Base-by-base conservation (phyloP, 208 protist genomes). In the Leishmania amazonensis region DNA sequence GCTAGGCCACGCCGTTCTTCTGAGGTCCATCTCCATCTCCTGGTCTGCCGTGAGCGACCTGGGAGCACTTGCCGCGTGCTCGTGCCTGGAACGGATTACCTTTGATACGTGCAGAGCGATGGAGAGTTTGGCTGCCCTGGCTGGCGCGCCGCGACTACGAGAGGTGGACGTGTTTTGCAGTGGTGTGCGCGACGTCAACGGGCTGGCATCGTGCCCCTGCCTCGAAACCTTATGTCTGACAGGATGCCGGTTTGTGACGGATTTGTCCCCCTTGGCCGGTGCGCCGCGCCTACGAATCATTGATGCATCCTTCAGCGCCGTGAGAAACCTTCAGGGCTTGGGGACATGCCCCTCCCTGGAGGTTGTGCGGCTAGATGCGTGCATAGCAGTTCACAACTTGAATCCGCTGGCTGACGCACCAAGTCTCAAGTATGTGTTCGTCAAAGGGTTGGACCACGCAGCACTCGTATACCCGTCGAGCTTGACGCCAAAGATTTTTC, bases 141-240 rank as follows among this genome's bases (percentile, higher is more conserved):
- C 58, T 21, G 75, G 75, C 6, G 60, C 60, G 13, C 75, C 75
- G 9, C 53, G 28, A 53, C 58, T 79, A 31, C 75, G 58, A 9
- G 75, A 79, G 28, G 42, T 79, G 38, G 40, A 60, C 40, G 75
- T 79, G 60, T 65, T 79, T 53, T 79, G 75, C 60, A 79, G 75
- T 31, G 58, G 58, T 21, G 40, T 79, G 31, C 75, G 58, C 9
- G 75, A 79, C 13, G 9, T 79, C 58, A 51, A 7, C 24, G 54
- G 60, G 40, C 54, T 79, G 58, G 57, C 54, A 47, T 79, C 75
- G 40, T 79, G 75, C 28, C 58, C 54, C 11, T 68, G 40, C 58
- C 75, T 79, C 42, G 75, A 65, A 71, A 79, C 58, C 19, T 38
- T 79, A 11, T 60, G 75, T 35, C 15, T 79, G 38, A 11, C 40